Evolutionary conservation across 345 rosid species (phyloP), one percentile per base, ranked within the genome.

Genomic region (Citrus cavaleriei): DNA sequence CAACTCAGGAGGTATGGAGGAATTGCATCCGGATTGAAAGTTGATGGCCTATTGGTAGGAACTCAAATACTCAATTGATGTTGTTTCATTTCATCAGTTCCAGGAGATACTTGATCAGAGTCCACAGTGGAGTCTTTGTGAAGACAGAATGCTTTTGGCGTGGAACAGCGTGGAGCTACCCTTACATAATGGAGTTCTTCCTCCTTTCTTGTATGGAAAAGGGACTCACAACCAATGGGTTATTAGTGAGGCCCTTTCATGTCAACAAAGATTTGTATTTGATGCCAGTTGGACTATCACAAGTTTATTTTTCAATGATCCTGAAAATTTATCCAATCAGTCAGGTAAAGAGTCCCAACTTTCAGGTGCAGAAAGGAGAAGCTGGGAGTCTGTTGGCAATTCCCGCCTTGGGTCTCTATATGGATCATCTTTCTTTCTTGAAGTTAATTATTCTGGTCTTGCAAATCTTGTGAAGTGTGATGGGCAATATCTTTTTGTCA

Each of bases 351-450:
- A 59, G 54, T 75, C 80, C 61, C 77, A 16, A 68, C 55, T 73
- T 71, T 78, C 81, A 9, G 82, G 70, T 64, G 63, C 10, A 66
- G 72, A 76, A 40, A 80, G 79, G 38, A 87, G 90, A 87, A 89
- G 81, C 80, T 94, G 99, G 99, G 97, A 96, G 78, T 75, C 84
- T 72, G 72, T 70, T 70, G 92, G 93, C 54, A 96, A 96, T 88
- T 87, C 92, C 24, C 90, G 78, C 83, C 93, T 91, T 10, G 97
- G 92, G 59, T 76, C 87, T 7, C 79, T 88, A 9, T 94, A 94
- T 75, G 93, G 97, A 54, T 88, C 93, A 35, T 85, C 89, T 75
- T 74, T 84, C 79, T 92, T 91, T 73, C 82, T 72, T 34, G 79
- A 83, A 80, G 40, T 77, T 71, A 84, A 86, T 77, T 84, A 83